Conservation (phyloP, 1,284 basidiomycete species). For the Exobasidium cylindrosporum region DNA sequence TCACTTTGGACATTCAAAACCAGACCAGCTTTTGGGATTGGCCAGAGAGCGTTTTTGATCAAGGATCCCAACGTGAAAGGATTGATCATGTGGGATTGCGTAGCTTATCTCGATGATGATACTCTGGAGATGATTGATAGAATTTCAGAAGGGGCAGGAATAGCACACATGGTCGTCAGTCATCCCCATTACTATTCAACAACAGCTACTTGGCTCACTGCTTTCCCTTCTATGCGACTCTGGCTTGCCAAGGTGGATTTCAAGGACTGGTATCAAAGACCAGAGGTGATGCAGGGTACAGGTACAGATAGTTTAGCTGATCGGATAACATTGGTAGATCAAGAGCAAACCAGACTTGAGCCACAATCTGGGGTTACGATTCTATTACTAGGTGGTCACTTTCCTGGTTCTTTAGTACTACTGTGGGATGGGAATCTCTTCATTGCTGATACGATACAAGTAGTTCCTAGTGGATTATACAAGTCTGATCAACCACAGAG, state of each 20-base stretch:
- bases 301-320: not conserved
- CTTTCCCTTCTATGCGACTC: conserved; percentile 25
- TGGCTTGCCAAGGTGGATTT: conserved; percentile 27
- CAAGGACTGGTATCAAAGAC: conserved; percentile 20
- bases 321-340: conserved; percentile 4
- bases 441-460: conserved; percentile 32
- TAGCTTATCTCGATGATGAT: conserved; percentile 28
- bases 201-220: conserved; percentile 22
- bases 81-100: conserved; percentile 32
- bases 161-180: conserved; percentile 24
- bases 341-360: conserved; percentile 5
- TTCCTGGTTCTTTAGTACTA: conserved; percentile 27
- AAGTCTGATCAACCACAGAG: conserved; percentile 22
- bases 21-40: conserved; percentile 24
- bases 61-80: conserved; percentile 20
- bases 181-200: conserved; percentile 31
- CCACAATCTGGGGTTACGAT: conserved; percentile 5
- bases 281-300: too few relatives aligned
- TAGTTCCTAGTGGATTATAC: conserved; percentile 27
- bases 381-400: conserved; percentile 26
- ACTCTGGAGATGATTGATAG: conserved; percentile 22
- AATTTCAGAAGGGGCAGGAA: conserved; percentile 25
- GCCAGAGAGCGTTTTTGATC: conserved; percentile 30
- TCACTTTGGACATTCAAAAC: conserved; percentile 26
- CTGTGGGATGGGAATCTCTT: conserved; percentile 26